Evolutionary conservation across 2,329 filamentous ascomycete genomes (phyloP), one percentile per base, ranked within the genome.

Genomic region (Colletotrichum falcatum): DNA sequence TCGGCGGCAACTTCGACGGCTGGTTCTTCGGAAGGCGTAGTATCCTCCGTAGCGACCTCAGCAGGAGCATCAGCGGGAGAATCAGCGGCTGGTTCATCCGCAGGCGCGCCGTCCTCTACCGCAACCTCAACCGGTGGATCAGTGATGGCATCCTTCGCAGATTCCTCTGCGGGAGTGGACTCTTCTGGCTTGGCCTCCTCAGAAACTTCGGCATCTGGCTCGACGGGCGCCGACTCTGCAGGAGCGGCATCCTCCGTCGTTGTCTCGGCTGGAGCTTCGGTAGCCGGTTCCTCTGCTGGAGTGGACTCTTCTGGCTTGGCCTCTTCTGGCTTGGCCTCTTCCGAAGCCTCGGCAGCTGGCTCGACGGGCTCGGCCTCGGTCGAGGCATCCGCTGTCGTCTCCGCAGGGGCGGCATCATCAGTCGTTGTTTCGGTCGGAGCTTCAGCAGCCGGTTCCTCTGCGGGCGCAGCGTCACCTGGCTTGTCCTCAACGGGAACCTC

Each of bases 381-480:
- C 20, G 53, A 37, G 12, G 33, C n/a, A 14, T 23, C 20, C 30
- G 30, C 30, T 55, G 11, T 33, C 30, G 51, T 23, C 11, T n/a
- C 30, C 23, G 6, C 11, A 23, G 30, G 30, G 5, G 20, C 30
- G 30, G 12, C 30, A 54, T 54, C 51, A 20, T 54, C 51, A 2
- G 9, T 2, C 14, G 6, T 20, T 20, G 49, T 53, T 16, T 53
- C 49, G 5, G 18, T 16, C 12, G 28, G 26, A 20, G 9, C 20
- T 20, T 53, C 30, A 30, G 51, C 12, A 35, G 30, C 30, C 30
- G 12, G 30, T 23, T 69, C 69, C 11, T 42, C 61, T 20, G 58
- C 49, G 5, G 66, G 26, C 33, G 42, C 53, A 28, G 54, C 56
- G n/a, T 48, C 53, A 8, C 35, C 44, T 30, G 7, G n/a, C 55